These are phyloP conservation scores for Porodaedalea pini DNA, from an alignment of 1,284 basidiomycete genomes.

Conservation along the genomic window DNA sequence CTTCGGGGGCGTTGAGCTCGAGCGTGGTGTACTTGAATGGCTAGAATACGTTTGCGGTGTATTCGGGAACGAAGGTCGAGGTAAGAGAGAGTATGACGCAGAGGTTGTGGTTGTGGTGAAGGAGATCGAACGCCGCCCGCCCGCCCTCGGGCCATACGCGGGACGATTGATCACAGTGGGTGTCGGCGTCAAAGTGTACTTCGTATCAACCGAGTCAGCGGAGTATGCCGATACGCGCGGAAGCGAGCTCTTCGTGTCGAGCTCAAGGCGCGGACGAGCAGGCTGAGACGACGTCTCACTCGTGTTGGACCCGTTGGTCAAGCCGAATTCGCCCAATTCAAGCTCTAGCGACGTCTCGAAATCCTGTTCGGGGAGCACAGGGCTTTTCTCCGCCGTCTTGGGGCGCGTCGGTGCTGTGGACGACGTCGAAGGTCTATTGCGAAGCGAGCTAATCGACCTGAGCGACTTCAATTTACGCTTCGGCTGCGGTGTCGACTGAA, in stretches of 20 bases:
- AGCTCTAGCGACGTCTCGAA: conserved; percentile 16
- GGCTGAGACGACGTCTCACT: neutral
- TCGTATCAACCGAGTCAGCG: neutral
- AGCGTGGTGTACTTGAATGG: conserved; percentile 26
- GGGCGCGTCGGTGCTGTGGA: conserved; percentile 20
- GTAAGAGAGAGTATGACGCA: conserved; percentile 8
- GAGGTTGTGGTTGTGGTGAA: conserved; percentile 41
- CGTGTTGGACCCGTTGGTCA: neutral
- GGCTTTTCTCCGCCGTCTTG: conserved; percentile 24
- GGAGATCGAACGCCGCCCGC: conserved; percentile 63
- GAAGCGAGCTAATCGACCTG: conserved; percentile 76
- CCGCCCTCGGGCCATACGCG: conserved; percentile 33
- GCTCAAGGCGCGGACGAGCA: neutral
- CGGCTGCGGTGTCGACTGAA: conserved; percentile 38
- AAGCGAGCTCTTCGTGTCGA: neutral
- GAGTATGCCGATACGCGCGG: conserved; percentile 8
- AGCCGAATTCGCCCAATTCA: conserved; percentile 1
- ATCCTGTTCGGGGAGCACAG: conserved; percentile 46
- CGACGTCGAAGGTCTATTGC: conserved; percentile 44
- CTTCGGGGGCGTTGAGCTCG: conserved; percentile 28
- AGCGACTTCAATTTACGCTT: conserved; percentile 64
- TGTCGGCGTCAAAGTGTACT: neutral
- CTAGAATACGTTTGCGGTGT: conserved; percentile 16
- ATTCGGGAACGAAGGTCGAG: conserved; percentile 15
- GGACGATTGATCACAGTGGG: conserved; percentile 4